Conservation (phyloP, 768 basidiomycete species). For the Termitomyces sp. region DNA sequence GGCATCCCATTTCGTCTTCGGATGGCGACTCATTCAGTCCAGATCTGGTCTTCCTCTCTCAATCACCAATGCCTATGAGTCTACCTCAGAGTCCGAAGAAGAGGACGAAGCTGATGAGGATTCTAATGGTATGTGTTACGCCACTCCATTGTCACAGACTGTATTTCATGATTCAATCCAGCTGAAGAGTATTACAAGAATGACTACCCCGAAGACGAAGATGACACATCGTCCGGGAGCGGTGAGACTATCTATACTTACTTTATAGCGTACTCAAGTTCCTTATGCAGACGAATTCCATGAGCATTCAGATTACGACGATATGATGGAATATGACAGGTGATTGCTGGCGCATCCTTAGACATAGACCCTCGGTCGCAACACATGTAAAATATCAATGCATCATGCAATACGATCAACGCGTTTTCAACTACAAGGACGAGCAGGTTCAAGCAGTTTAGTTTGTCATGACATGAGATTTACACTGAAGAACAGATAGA, state of each 20-base stretch:
- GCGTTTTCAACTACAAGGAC: not conserved
- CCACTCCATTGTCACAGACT: not conserved
- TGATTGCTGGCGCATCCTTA: not conserved
- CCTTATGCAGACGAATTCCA: conserved; percentile 46
- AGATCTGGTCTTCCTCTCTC: conserved; percentile 65
- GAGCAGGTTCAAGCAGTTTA: not conserved
- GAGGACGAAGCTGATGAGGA: conserved; percentile 81
- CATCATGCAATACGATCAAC: not conserved
- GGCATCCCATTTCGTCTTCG: not conserved
- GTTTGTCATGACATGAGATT: not conserved
- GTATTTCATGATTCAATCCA: conserved; percentile 18
- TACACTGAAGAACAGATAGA: not conserved
- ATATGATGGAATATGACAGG: conserved; percentile 22
- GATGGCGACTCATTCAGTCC: conserved; percentile 1
- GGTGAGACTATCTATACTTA: conserved; percentile 19
- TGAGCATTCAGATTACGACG: conserved; percentile 46
- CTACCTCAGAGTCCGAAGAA: conserved; percentile 57
- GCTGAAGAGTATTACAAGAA: conserved; percentile 84
- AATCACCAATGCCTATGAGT: conserved; percentile 48
- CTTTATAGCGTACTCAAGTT: not conserved
- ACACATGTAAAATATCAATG: conserved; percentile 1
- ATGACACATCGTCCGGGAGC: conserved; percentile 29
- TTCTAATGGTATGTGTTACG: conserved; percentile 57
- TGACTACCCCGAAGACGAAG: conserved; percentile 75
- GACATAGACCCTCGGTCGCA: not conserved